Percentiles rank a stretch among this genome's conserved stretches.
Evolutionary conservation across 1,139 yeast species (phyloP).

Genomic region (Pichia sp.): DNA sequence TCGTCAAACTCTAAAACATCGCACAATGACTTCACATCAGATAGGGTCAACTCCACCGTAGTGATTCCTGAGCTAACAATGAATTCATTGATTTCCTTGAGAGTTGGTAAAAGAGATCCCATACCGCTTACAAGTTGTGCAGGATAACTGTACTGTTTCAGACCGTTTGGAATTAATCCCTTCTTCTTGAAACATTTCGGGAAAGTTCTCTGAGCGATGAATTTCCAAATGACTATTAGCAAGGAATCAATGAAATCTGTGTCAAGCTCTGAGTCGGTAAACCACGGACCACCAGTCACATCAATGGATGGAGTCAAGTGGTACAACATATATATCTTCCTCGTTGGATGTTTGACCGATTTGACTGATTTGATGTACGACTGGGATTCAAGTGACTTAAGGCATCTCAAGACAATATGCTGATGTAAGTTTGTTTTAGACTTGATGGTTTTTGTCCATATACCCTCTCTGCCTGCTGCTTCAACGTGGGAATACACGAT

Average conservation of each 20-base stretch:
- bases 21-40: constrained; percentile 77
- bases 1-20: constrained; percentile 87
- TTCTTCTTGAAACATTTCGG: constrained; percentile 57
- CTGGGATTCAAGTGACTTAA: constrained; percentile 78
- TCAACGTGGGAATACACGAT: constrained; percentile 88
- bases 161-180: constrained; percentile 23
- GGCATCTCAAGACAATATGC: constrained; percentile 80
- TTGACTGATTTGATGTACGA: constrained; percentile 86
- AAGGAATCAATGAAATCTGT: constrained; percentile 87
- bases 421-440: constrained; percentile 91
- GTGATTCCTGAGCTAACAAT: constrained; percentile 74
- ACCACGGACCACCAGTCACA: constrained; percentile 99
- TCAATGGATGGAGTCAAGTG: constrained; percentile 90
- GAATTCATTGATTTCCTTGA: constrained; percentile 70
- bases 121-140: constrained; percentile 39
- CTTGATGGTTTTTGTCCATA: constrained; percentile 92
- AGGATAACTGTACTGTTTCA: constrained; percentile 28
- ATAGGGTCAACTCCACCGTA: constrained; percentile 68
- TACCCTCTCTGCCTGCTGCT: constrained; percentile 91
- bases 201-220: constrained; percentile 66
- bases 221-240: constrained; percentile 83
- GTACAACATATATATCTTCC: constrained; percentile 93
- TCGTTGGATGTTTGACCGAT: constrained; percentile 90
- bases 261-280: constrained; percentile 91
- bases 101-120: constrained; percentile 48